Evolutionary conservation across 1,284 basidiomycete genomes (phyloP), one percentile per base, ranked within the genome.

Genomic region (Neonothopanus nambi): DNA sequence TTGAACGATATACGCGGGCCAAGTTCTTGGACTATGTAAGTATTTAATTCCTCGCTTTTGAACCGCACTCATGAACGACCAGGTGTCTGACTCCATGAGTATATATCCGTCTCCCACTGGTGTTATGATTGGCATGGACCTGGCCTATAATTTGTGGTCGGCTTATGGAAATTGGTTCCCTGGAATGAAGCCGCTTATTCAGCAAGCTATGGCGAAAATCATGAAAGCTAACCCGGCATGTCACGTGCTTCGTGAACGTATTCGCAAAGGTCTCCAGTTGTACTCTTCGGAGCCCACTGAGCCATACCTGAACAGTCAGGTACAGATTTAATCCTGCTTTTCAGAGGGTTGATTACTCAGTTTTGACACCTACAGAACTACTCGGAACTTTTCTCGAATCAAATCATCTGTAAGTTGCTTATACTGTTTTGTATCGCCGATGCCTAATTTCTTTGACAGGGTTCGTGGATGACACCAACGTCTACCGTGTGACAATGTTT

Each of bases 91-190:
- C 70, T 93, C 89, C 4, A 97, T 96, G 85, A 97, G 93, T 64
- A 98, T 98, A 67, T 98, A 98, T 73, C 95, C 95, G 5, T 98
- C 95, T 36, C 95, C 96, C 0, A 99, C 96, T 36, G 97, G 97
- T 79, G 88, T 97, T 52, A 91, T 99, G 83, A 95, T 99, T 59
- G 96, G 94, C 67, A 93, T 99, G 85, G 95, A 99, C 70, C 74
- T 99, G 56, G 95, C 96, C 0, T 99, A 99, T 79, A 99, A 98
- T 74, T 70, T 98, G 57, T 97, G 97, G 89, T 95, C 94, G n/a
- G 96, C 93, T 1, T 99, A 98, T 67, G 97, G 96, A 57, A 96
- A 97, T 69, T 99, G 95, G 94, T 98, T 98, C 89, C 96, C 97
- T 15, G 96, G 96, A 51, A 85, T 96, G 82, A 99, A 99, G 76